Base-by-base conservation (phyloP, 2,329 filamentous ascomycete genomes). In the Parastagonospora avenae region DNA sequence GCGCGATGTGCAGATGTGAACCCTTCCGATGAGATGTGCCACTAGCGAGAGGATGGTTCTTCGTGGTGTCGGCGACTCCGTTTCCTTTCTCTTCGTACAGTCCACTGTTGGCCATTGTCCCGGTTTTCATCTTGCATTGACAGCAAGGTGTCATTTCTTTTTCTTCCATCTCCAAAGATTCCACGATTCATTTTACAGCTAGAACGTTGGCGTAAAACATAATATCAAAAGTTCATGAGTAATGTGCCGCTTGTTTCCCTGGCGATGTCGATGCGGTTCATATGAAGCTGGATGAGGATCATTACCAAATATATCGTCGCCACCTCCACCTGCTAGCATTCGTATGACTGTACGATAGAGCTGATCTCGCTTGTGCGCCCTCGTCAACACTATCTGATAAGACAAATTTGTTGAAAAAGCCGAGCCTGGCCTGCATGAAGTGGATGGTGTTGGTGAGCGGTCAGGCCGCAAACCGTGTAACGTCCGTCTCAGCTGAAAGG, bases 1-100 rank as follows among this genome's bases (percentile, higher is more conserved):
- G 55, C 48, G 24, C 60, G 65, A 35, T 72, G 67, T 48, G 46
- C 50, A 4, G 48, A 52, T 8, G 35, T 32, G 10, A 11, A 33
- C 36, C 42, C 46, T 15, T 29, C 24, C 15, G 43, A 32, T 19
- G 12, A 24, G 24, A 57, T 54, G 44, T 42, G 52, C 36, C 62
- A 48, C 54, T 27, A 39, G 33, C 35, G 31, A 29, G 19, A 24
- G 19, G 19, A 5, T 24, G 19, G 5, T 24, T 3, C 19, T 24
- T 24, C 19, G 19, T 24, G 19, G 19, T 24, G 19, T 24, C 19
- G 19, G 19, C 19, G 19, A 24, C 19, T 5, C 19, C 19, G 19
- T 24, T 24, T 24, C 19, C 19, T 24, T 3, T 24, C 19, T 24
- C 19, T 24, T 24, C 11, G 28, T 32, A 4, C 9, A 30, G 24